A percentile compares a stretch with the other conserved stretches of the same genome.
These are phyloP conservation scores for Coemansia sp. DNA, from an alignment of 192 early-diverging fungal species.

Conservation along the genomic window DNA sequence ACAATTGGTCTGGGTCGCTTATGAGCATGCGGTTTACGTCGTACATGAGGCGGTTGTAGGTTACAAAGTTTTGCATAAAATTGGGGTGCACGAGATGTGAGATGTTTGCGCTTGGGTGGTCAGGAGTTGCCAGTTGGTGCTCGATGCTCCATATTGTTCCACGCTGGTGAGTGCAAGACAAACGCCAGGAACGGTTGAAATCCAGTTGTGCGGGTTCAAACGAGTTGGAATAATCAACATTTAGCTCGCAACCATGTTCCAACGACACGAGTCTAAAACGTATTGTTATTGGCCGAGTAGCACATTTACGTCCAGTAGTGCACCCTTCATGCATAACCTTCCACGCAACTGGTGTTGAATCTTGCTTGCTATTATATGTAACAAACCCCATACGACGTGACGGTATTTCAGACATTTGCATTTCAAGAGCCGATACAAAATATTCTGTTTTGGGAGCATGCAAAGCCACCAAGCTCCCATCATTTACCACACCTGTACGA, in stretches of 20 bases:
- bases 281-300: neutral
- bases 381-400: neutral
- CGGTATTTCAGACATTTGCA: neutral
- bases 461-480: constrained; percentile 67
- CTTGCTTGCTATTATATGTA: neutral
- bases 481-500: constrained; percentile 51
- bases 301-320: neutral
- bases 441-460: constrained; percentile 64
- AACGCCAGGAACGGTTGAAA: neutral
- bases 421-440: constrained; percentile 60
- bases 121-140: neutral
- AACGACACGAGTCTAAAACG: neutral
- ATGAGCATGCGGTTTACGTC: constrained; percentile 88
- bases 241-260: neutral
- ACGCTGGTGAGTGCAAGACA: neutral
- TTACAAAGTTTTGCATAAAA: constrained; percentile 76
- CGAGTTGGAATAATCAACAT: neutral
- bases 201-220: neutral
- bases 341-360: neutral
- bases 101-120: neutral
- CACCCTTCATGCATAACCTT: neutral
- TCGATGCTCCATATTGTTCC: neutral
- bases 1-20: constrained; percentile 85
- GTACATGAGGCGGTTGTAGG: constrained; percentile 94
- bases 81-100: neutral